phyloP scores from a whole-genome alignment of 139 green algal species.

The Zygnema cylindricum region DNA sequence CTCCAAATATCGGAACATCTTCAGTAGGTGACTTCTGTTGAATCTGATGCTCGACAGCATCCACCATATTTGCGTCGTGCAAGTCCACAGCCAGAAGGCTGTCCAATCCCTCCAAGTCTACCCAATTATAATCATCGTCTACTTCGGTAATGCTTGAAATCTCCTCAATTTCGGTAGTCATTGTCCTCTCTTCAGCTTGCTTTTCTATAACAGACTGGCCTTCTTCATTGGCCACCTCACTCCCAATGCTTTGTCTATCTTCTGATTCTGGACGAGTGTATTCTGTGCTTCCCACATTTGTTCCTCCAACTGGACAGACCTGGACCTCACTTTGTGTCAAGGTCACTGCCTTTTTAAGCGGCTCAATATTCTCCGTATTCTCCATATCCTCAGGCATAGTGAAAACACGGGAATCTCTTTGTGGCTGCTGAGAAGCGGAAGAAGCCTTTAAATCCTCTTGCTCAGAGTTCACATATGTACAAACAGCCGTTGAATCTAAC shows the following conservation, averaged over 20 bases:
- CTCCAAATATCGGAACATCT: background rate
- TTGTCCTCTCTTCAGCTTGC: background rate
- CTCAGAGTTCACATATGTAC: too few relatives aligned
- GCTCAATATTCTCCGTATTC: too few relatives aligned
- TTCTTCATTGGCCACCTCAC: background rate
- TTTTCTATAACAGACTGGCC: background rate
- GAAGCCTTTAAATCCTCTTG: background rate
- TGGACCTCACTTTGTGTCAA: background rate
- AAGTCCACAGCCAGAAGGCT: background rate
- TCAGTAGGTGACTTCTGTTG: too few relatives aligned
- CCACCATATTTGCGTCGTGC: too few relatives aligned
- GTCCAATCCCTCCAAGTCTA: background rate
- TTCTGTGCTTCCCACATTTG: background rate
- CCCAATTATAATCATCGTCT: background rate
- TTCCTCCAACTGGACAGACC: too few relatives aligned
- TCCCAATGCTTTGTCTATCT: background rate
- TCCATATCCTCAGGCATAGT: too few relatives aligned
- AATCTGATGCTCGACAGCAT: too few relatives aligned
- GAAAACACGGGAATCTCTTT: too few relatives aligned
- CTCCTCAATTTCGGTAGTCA: background rate
- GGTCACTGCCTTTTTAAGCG: background rate
- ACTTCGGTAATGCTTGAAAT: background rate
- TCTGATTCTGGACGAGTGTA: background rate
- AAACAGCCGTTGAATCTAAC: too few relatives aligned
- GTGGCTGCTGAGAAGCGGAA: too few relatives aligned